Conservation (phyloP, 106 monocot genomes). For the Agapanthus africanus region DNA sequence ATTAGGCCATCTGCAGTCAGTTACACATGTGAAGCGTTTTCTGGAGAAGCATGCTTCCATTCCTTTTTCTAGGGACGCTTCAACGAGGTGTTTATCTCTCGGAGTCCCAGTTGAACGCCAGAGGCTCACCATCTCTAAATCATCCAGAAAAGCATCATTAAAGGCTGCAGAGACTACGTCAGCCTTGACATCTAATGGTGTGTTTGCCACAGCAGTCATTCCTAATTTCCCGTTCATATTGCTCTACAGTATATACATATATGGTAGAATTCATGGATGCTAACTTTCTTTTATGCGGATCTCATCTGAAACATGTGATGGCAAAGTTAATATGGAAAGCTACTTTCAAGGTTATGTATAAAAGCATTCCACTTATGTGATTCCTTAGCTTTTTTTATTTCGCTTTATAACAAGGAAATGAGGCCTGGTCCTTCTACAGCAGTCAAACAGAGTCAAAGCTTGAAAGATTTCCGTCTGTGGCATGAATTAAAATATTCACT, state of each 20-base stretch:
- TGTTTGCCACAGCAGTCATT: not conserved
- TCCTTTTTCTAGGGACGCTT: not conserved
- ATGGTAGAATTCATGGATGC: not conserved
- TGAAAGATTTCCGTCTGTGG: not conserved
- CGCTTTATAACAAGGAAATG: no score
- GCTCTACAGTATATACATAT: not conserved
- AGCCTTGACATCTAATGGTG: constrained; percentile 8
- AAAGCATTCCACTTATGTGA: no score
- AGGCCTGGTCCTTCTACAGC: no score
- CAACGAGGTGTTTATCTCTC: constrained; percentile 2
- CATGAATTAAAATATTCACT: not conserved
- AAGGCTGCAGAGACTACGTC: constrained; percentile 2
- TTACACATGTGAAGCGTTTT: not conserved
- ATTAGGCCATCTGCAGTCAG: no score
- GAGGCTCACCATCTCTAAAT: not conserved
- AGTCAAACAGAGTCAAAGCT: no score
- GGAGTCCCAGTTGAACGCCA: not conserved
- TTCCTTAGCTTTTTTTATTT: not conserved
- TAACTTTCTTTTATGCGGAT: not conserved
- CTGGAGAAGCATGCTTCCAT: not conserved
- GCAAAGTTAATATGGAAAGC: no score
- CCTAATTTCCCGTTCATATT: not conserved
- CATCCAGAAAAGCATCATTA: not conserved
- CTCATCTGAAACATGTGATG: not conserved
- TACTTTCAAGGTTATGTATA: no score